Evolutionary conservation across 495 filamentous ascomycete genomes (phyloP).

Genomic region (Penicillium silybi): DNA sequence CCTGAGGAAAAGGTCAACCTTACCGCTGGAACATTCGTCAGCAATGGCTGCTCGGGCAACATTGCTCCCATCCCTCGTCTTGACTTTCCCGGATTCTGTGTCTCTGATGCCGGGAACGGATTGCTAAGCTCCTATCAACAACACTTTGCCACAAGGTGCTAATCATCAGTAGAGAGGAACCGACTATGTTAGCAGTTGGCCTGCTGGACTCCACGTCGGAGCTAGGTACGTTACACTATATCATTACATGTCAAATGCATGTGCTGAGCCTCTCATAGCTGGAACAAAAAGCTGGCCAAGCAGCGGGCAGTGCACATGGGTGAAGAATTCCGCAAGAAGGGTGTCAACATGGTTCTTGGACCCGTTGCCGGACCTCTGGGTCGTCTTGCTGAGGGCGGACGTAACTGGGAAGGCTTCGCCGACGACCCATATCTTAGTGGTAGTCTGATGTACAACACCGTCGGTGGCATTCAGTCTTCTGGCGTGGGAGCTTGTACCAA

Average conservation of each 20-base stretch:
- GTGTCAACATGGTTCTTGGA: slow-evolving; percentile 53
- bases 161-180: slow-evolving; percentile 33
- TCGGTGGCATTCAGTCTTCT: slow-evolving; percentile 63
- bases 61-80: slow-evolving; percentile 47
- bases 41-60: slow-evolving; percentile 48
- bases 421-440: slow-evolving; percentile 67
- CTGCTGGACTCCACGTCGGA: slow-evolving; percentile 52
- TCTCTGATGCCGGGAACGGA: slow-evolving; percentile 58
- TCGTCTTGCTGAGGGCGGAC: slow-evolving; percentile 37
- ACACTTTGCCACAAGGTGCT: neutral
- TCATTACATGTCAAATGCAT: slow-evolving; percentile 11
- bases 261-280: slow-evolving; percentile 35
- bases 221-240: slow-evolving; percentile 18
- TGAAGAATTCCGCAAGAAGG: slow-evolving; percentile 53
- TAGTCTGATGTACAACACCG: slow-evolving; percentile 53
- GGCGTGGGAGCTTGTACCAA: slow-evolving; percentile 72
- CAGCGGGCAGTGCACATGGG: slow-evolving; percentile 51
- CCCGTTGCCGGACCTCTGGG: slow-evolving; percentile 71
- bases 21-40: neutral
- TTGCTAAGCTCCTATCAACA: slow-evolving; percentile 15
- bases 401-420: slow-evolving; percentile 85
- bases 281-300: slow-evolving; percentile 52
- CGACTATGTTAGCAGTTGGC: slow-evolving; percentile 55
- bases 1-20: neutral
- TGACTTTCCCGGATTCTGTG: slow-evolving; percentile 54